Evolutionary conservation across 768 basidiomycete genomes (phyloP).

Genomic region (Boletus rubropictus): DNA sequence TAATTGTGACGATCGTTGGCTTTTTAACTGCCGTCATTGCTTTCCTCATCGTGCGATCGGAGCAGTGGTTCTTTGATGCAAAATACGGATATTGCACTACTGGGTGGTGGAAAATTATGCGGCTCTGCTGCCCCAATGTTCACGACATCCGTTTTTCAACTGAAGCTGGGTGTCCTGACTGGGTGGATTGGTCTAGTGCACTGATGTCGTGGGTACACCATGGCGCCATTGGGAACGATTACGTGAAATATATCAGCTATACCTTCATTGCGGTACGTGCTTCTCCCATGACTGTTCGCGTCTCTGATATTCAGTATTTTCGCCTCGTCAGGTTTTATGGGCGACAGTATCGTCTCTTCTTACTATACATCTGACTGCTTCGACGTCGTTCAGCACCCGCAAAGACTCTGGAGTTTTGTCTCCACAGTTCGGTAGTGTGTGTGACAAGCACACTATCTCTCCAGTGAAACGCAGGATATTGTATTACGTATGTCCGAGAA

Average conservation of each 20-base stretch:
- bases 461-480: conserved; percentile 57
- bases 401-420: conserved; percentile 79
- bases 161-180: conserved; percentile 52
- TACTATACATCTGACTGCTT: conserved; percentile 83
- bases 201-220: conserved; percentile 33
- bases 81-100: conserved; percentile 84
- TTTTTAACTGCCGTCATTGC: conserved; percentile 81
- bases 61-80: conserved; percentile 85
- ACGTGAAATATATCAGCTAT: conserved; percentile 67
- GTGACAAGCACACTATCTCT: conserved; percentile 20
- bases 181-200: conserved; percentile 71
- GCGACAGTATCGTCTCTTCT: conserved; percentile 71
- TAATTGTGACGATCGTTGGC: conserved; percentile 85
- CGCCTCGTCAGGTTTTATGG: conserved; percentile 51
- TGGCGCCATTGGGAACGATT: conserved; percentile 26
- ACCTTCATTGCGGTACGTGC: conserved; percentile 68
- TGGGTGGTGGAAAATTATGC: conserved; percentile 66
- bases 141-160: conserved; percentile 4
- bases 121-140: conserved; percentile 70
- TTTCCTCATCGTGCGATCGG: conserved; percentile 78
- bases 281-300: neutral
- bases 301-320: neutral
- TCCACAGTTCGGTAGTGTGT: conserved; percentile 38
- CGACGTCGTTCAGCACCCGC: conserved; percentile 79
- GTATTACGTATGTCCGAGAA: conserved; percentile 66